phyloP scores from a whole-genome alignment of 192 early-diverging fungal genomes.

The Coemansia sp. region DNA sequence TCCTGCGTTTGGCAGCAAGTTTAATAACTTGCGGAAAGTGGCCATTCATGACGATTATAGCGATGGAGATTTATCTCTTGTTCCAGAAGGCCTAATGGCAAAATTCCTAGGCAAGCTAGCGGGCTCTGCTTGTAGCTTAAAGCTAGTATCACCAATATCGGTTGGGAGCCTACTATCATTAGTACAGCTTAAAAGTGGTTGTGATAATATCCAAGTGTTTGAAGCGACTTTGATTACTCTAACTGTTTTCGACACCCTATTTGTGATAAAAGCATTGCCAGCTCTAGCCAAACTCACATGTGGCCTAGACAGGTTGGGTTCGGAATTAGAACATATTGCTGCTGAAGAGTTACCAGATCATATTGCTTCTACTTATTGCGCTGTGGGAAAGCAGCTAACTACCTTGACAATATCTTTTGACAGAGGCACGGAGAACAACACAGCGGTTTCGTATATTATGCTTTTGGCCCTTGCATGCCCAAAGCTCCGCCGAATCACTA shows the following conservation, averaged over 20 bases:
- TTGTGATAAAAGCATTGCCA: not conserved
- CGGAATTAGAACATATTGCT: not conserved
- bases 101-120: not conserved
- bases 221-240: not conserved
- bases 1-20: not conserved
- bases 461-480: conserved; percentile 1
- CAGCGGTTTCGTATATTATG: not conserved
- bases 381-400: not conserved
- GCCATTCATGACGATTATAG: not conserved
- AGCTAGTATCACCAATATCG: not conserved
- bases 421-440: not conserved
- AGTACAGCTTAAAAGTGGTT: not conserved
- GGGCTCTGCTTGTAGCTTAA: not conserved
- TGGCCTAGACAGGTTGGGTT: not conserved
- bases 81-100: not conserved
- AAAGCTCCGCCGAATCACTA: not conserved
- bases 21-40: not conserved
- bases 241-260: not conserved
- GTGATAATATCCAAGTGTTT: not conserved
- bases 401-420: not conserved
- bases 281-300: not conserved
- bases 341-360: not conserved
- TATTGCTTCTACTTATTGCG: not conserved
- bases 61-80: not conserved
- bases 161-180: not conserved